These are phyloP conservation scores for Aegilops umbellulata DNA, from an alignment of 176 grass and related monocot genomes.

Conservation along the genomic window DNA sequence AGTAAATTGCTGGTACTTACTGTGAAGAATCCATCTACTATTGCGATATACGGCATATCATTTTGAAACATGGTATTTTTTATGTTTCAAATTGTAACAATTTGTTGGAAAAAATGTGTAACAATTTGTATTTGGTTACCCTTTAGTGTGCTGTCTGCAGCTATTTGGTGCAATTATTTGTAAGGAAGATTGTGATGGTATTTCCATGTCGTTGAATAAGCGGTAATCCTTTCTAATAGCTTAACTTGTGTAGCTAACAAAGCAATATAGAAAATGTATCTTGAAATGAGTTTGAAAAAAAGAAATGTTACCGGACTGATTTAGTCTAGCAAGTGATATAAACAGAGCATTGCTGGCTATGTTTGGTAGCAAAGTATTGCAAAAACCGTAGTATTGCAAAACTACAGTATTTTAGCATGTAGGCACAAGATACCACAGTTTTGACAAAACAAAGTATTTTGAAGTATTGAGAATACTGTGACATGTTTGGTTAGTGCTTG, in stretches of 20 bases:
- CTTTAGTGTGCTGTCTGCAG: background rate
- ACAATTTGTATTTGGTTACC: background rate
- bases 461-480: too few relatives aligned
- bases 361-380: too few relatives aligned
- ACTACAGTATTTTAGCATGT: too few relatives aligned
- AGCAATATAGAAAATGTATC: background rate
- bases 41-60: background rate
- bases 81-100: background rate
- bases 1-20: slow-evolving; percentile 32
- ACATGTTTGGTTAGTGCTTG: too few relatives aligned
- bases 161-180: background rate
- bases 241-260: background rate
- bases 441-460: too few relatives aligned
- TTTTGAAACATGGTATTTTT: too few relatives aligned
- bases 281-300: background rate
- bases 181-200: background rate
- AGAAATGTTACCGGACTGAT: background rate
- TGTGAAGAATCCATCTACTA: slow-evolving; percentile 20
- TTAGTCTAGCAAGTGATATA: background rate
- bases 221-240: background rate
- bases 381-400: too few relatives aligned
- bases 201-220: background rate
- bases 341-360: background rate
- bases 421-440: too few relatives aligned
- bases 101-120: background rate